A percentile compares a stretch with the other conserved stretches of the same genome.
Conservation (phyloP, 1,284 basidiomycete genomes). For the Xerocomus minutiporus region DNA sequence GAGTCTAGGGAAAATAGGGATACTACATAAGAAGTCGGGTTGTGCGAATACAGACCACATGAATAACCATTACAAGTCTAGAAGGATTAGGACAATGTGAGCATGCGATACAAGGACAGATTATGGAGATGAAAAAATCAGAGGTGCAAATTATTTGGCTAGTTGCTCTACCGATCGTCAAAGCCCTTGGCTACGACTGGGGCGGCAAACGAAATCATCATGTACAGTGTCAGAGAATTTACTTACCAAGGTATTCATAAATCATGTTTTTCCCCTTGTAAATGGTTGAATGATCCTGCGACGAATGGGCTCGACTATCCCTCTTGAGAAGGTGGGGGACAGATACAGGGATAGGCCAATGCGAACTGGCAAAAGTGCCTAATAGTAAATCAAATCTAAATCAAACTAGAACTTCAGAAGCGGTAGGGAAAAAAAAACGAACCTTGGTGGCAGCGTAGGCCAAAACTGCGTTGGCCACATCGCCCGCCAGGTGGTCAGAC, state of each 20-base stretch:
- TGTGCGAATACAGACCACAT: too few species aligned
- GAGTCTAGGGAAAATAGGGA: background rate
- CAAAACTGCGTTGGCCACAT: conserved; percentile 73
- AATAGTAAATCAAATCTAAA: conserved; percentile 4
- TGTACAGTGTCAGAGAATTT: background rate
- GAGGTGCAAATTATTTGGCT: conserved; percentile 34
- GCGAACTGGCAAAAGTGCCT: conserved; percentile 69
- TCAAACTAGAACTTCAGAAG: conserved; percentile 1
- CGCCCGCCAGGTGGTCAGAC: conserved; percentile 56
- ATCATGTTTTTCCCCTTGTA: background rate
- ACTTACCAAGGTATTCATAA: conserved; percentile 13
- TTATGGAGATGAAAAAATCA: conserved; percentile 14
- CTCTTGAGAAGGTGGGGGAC: conserved; percentile 70
- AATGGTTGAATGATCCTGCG: conserved; percentile 25
- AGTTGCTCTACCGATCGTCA: conserved; percentile 34
- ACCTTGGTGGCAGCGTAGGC: conserved; percentile 87
- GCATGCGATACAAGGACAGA: conserved; percentile 1
- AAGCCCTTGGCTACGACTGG: conserved; percentile 33
- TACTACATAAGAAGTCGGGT: background rate
- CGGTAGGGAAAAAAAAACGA: background rate
- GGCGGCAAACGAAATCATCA: conserved; percentile 38
- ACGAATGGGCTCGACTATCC: conserved; percentile 56
- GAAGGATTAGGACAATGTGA: conserved; percentile 5
- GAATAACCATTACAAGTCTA: conserved; percentile 1
- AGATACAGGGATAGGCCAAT: conserved; percentile 73